phyloP scores from a whole-genome alignment of 2,329 filamentous ascomycete genomes.

The Scedosporium minutisporum region DNA sequence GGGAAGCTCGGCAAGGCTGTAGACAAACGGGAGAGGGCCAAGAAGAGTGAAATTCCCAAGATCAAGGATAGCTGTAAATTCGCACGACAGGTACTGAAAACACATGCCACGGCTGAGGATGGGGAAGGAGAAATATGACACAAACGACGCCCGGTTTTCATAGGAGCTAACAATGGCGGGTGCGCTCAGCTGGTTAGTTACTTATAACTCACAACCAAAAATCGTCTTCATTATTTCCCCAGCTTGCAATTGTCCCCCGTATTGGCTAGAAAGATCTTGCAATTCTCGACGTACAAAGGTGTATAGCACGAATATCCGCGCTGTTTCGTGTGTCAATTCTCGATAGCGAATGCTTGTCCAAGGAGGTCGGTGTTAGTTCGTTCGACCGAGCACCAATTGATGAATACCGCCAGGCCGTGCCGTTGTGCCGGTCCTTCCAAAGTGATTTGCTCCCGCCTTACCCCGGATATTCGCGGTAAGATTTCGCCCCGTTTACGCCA shows the following conservation, averaged over 20 bases:
- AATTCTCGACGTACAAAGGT: too few relatives aligned
- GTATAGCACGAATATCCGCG: too few relatives aligned
- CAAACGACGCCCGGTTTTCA: too few relatives aligned
- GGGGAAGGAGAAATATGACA: background rate
- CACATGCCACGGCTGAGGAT: conserved; percentile 10
- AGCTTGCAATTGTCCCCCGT: background rate
- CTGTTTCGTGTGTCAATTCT: too few relatives aligned
- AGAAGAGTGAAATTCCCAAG: conserved; percentile 30
- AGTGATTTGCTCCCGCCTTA: too few relatives aligned
- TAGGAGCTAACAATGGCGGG: too few relatives aligned
- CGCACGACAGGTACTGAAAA: conserved; percentile 27
- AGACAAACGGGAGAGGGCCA: conserved; percentile 37
- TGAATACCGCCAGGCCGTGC: conserved; percentile 7
- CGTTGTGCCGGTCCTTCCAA: too few relatives aligned
- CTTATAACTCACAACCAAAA: too few relatives aligned
- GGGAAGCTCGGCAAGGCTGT: conserved; percentile 60
- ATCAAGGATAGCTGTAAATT: conserved; percentile 37
- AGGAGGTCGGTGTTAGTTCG: too few relatives aligned
- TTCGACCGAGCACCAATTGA: background rate
- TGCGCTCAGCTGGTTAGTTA: too few relatives aligned
- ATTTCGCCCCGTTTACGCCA: background rate
- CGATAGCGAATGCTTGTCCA: too few relatives aligned
- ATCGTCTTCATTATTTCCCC: background rate
- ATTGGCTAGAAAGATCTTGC: background rate
- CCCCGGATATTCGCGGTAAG: too few relatives aligned